Conservation (phyloP, 225 moss, liverwort and hornwort genomes). For the Pleurozium schreberi region DNA sequence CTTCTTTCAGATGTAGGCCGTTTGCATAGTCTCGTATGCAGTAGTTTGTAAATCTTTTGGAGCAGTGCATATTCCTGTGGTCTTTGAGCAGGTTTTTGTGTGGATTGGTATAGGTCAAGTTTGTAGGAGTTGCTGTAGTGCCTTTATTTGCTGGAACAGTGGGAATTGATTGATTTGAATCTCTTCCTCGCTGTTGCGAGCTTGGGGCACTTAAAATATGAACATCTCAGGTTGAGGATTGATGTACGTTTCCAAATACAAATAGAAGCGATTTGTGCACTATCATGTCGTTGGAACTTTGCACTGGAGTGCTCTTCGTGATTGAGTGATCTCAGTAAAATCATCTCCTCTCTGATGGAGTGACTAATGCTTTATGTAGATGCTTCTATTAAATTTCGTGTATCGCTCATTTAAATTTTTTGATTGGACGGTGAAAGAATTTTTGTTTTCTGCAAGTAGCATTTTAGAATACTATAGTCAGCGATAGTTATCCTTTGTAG, state of each 20-base stretch:
- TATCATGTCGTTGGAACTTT: not conserved
- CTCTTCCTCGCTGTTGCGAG: not conserved
- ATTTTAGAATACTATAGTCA: not conserved
- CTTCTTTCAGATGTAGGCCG: not conserved
- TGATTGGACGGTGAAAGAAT: too few relatives aligned
- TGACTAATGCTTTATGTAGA: too few relatives aligned
- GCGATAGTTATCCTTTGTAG: not conserved
- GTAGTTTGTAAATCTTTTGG: not conserved
- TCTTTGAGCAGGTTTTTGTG: not conserved
- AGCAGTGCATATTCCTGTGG: not conserved
- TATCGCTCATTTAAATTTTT: too few relatives aligned
- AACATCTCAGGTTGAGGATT: not conserved
- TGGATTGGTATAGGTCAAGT: not conserved
- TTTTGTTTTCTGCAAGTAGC: not conserved
- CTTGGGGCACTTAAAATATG: not conserved
- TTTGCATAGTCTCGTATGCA: not conserved
- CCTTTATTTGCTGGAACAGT: not conserved
- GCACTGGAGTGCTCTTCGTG: not conserved
- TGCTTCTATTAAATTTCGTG: not conserved
- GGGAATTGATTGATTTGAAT: not conserved
- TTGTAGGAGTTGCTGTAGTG: not conserved
- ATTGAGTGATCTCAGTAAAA: too few relatives aligned
- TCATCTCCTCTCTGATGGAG: too few relatives aligned
- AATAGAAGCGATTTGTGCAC: not conserved
- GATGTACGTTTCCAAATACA: too few relatives aligned